Base-by-base conservation (phyloP, 2,329 filamentous ascomycete species). In the Dactylellina sp. region DNA sequence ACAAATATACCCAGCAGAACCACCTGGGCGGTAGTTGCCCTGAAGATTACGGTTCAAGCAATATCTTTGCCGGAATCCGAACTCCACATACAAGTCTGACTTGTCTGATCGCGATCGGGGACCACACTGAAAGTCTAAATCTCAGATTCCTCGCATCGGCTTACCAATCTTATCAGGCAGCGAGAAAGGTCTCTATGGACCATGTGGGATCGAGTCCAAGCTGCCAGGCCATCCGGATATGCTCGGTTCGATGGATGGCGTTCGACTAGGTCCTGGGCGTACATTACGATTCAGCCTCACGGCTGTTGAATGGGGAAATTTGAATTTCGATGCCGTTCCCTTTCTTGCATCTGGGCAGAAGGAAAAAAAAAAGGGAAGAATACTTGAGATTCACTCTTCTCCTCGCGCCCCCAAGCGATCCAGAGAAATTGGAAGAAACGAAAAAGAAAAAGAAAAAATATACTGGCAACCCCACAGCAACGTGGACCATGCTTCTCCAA, bases 81-180 rank as follows among this genome's bases (percentile, higher is more conserved):
- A 57, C 57, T 56, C 57, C 42, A 59, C 57, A 39, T 44, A 14
- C 22, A 56, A 47, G 37, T 9, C 25, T 40, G 52, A 39, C 37
- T 42, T 49, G 12, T 47, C n/a, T n/a, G 22, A 40, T 64, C 60
- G 49, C 52, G 59, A 71, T 71, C 28, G 28, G 28, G 28, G 28
- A 32, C 28, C 28, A 9, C 46, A 39, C 16, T 16, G 4, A 6
- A 40, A 40, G 6, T 4, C 28, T 39, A 57, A 66, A 32, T 42
- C 62, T 66, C 47, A 35, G 16, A 50, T 57, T 20, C 22, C 18
- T 16, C 25, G n/a, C 46, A 52, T 32, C 20, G 46, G 68, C 59
- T 72, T 16, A 72, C 68, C 57, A 64, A 63, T 64, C 37, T 56
- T 62, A 61, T 55, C 68, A 63, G 59, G 66, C 66, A 71, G 35